Conservation (phyloP, 2,329 filamentous ascomycete species). For the Sporothrix humicola region DNA sequence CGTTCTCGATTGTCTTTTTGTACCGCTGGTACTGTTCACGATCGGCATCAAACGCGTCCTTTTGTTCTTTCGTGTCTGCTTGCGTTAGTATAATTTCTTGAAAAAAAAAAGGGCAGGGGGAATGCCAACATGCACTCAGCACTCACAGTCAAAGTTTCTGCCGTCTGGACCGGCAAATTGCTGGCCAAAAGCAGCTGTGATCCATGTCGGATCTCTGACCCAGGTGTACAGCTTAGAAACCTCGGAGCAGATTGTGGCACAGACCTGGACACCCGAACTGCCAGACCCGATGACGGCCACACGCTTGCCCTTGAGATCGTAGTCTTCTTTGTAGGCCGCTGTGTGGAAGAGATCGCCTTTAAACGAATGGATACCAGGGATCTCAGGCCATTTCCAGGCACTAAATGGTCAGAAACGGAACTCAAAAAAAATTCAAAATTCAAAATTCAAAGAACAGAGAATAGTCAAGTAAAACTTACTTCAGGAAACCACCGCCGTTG, state of each 20-base stretch:
- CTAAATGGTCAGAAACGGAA: not conserved
- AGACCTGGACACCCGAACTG: not conserved
- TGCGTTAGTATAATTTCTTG: no score
- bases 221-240: not conserved
- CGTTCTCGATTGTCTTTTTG: not conserved
- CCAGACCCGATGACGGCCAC: not conserved
- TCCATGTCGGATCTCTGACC: not conserved
- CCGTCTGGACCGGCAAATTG: not conserved
- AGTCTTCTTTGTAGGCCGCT: not conserved
- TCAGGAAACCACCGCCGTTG: not conserved
- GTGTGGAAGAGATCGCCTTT: not conserved
- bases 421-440: no score
- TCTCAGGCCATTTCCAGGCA: not conserved
- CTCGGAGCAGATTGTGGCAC: not conserved
- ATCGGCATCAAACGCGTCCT: not conserved
- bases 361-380: not conserved
- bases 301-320: not conserved
- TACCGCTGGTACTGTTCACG: not conserved
- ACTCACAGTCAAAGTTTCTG: constrained; percentile 1
- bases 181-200: not conserved
- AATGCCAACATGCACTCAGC: no score
- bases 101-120: no score
- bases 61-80: not conserved
- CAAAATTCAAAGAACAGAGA: not conserved
- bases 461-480: not conserved